These are phyloP conservation scores for Silene conica DNA, from an alignment of 148 eudicot species.

Conservation along the genomic window DNA sequence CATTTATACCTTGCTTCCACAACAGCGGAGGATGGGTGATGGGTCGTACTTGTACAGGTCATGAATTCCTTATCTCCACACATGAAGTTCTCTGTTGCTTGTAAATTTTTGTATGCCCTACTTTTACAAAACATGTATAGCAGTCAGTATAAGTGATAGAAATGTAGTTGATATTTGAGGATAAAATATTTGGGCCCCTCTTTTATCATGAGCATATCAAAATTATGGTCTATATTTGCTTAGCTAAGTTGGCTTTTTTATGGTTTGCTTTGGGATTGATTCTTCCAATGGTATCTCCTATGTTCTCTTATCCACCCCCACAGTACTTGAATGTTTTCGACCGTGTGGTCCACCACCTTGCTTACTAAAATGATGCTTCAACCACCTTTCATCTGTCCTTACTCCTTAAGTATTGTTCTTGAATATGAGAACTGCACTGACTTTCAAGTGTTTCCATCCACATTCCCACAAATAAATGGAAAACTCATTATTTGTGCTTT, in stretches of 20 bases:
- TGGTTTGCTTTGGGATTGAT: slow-evolving; percentile 21
- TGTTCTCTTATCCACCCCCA: slow-evolving; percentile 6
- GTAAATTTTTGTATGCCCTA: background rate
- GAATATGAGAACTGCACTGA: slow-evolving; percentile 10
- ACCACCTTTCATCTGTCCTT: slow-evolving; percentile 15
- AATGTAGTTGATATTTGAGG: slow-evolving; percentile 2
- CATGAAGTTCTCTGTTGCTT: slow-evolving; percentile 21
- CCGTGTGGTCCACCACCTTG: slow-evolving; percentile 9
- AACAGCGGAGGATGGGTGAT: background rate
- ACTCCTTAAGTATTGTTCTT: slow-evolving; percentile 3
- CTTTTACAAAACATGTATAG: slow-evolving; percentile 4
- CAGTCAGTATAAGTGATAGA: background rate
- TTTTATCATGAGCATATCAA: slow-evolving; percentile 31
- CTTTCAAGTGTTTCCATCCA: slow-evolving; percentile 20
- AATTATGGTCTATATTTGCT: slow-evolving; percentile 28
- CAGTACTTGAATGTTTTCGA: slow-evolving; percentile 14
- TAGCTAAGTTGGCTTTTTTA: slow-evolving; percentile 16
- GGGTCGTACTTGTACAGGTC: background rate
- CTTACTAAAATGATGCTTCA: slow-evolving; percentile 18
- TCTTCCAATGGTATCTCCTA: slow-evolving; percentile 14
- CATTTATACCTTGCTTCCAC: slow-evolving; percentile 5
- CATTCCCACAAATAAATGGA: slow-evolving; percentile 8
- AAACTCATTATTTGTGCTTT: slow-evolving; percentile 14
- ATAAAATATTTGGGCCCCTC: slow-evolving; percentile 9
- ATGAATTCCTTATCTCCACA: background rate